Percentiles rank a stretch among this genome's conserved stretches.
These are phyloP conservation scores for Sclerotinia glacialis DNA, from an alignment of 2,329 filamentous ascomycete genomes.

Conservation along the genomic window DNA sequence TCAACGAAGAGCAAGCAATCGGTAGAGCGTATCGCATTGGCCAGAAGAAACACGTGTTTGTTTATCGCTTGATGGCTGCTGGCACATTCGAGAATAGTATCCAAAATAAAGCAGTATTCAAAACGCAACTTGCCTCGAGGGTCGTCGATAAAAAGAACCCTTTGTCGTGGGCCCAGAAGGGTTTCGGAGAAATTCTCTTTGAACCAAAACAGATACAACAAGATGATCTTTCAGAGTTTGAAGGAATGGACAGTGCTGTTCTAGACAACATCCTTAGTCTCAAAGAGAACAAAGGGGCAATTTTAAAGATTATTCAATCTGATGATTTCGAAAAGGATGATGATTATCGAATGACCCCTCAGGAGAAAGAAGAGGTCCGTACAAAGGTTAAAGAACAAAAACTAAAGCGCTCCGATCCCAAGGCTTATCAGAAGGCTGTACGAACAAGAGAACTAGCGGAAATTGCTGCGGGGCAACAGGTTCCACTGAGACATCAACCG, in stretches of 20 bases:
- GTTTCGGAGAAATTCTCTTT: conserved; percentile 55
- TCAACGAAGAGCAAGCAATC: conserved; percentile 80
- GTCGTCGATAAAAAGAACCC: conserved; percentile 83
- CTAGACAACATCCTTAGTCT: conserved; percentile 49
- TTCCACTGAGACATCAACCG: neutral
- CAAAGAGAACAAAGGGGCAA: conserved; percentile 34
- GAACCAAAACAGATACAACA: conserved; percentile 52
- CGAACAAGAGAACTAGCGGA: conserved; percentile 1
- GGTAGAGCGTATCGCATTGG: conserved; percentile 84
- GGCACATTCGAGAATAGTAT: conserved; percentile 77
- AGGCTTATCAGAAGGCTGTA: conserved; percentile 21
- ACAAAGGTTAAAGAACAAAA: conserved; percentile 42
- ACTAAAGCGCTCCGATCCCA: conserved; percentile 33
- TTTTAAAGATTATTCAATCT: conserved; percentile 61
- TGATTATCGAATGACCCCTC: conserved; percentile 57
- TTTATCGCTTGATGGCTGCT: conserved; percentile 76
- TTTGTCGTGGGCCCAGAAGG: conserved; percentile 60
- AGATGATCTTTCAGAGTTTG: conserved; percentile 51
- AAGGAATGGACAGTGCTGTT: conserved; percentile 58
- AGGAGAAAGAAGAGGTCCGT: conserved; percentile 58
- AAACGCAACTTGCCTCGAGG: conserved; percentile 72
- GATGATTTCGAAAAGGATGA: conserved; percentile 74
- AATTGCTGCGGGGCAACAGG: neutral
- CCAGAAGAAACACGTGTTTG: conserved; percentile 74
- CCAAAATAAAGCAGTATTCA: conserved; percentile 75